Evolutionary conservation across 352 stramenopile genomes (phyloP).

Genomic region (Phytophthora foliorum): DNA sequence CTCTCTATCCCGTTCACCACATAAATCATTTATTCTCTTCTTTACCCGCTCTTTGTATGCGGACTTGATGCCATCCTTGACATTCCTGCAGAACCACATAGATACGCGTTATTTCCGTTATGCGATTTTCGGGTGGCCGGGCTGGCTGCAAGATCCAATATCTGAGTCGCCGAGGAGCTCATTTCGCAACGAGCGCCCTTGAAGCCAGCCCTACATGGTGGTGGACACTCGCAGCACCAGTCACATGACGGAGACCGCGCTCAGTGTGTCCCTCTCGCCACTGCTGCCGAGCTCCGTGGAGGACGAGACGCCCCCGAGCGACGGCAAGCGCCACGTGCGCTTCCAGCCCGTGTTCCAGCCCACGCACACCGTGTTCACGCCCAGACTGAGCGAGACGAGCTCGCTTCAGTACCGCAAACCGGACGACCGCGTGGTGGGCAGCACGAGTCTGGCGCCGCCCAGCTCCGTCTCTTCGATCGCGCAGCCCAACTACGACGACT

Average conservation of each 20-base stretch:
- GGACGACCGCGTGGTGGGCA: constrained; percentile 74
- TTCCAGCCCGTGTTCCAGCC: constrained; percentile 81
- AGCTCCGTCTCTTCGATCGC: constrained; percentile 83
- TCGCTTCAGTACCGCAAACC: constrained; percentile 85
- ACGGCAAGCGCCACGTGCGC: constrained; percentile 65
- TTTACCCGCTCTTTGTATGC: constrained; percentile 1
- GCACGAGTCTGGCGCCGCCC: constrained; percentile 73
- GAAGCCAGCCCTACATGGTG: constrained; percentile 39
- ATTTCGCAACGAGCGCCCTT: constrained; percentile 12
- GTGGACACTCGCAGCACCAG: constrained; percentile 49
- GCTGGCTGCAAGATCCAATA: constrained; percentile 23
- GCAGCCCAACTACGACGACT: constrained; percentile 93
- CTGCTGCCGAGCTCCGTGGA: constrained; percentile 83
- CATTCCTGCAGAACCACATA: constrained; percentile 7
- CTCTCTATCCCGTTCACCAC: neutral
- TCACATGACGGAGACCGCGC: constrained; percentile 53
- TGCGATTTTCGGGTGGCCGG: constrained; percentile 35
- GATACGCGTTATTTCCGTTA: neutral
- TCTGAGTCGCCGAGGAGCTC: constrained; percentile 24
- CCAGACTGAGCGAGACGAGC: constrained; percentile 70
- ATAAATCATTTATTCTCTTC: neutral
- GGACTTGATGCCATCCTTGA: neutral
- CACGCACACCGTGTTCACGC: constrained; percentile 89
- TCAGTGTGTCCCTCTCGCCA: constrained; percentile 84
- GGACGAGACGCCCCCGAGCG: constrained; percentile 48